Base-by-base conservation (phyloP, 2,329 filamentous ascomycete genomes). In the Cytospora leucostoma region DNA sequence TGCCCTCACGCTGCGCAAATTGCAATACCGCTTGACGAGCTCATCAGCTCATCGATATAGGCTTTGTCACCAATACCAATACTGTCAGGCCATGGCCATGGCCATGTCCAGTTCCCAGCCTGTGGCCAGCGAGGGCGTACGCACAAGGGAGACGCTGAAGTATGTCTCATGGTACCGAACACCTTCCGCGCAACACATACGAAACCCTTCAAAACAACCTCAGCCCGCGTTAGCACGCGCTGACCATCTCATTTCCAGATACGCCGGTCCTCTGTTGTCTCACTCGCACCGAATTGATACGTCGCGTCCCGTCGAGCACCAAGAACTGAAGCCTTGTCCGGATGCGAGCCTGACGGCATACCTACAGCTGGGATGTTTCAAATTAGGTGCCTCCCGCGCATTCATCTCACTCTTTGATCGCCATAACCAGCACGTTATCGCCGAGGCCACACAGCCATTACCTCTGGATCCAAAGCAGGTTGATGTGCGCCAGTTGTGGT, bases 281-380 rank as follows among this genome's bases (percentile, higher is more conserved):
- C 8, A 50, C 10, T 19, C 59, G 13, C 33, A 38, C 8, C 40
- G 15, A 19, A 50, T 61, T 32, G 52, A 61, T 33, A 51, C 59
- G n/a, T 34, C 21, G 21, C 38, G 4, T 12, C 51, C 40, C 32
- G 15, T 55, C 51, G 59, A 61, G 19, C 33, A 51, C 11, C 15
- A n/a, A 19, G 51, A 50, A 1, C 5, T 61, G 49, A 8, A 19
- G 12, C 59, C 51, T 2, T 55, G 59, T 53, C n/a, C 33, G 13
- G 59, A 61, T 50, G 33, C 51, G 2, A 53, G 59, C 40, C 33
- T 61, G 1, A 61, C 51, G 10, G 59, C 59, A 11, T 55, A 49
- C 38, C 55, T 21, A 61, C 80, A 84, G 68, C 74, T 85, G 3
- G 81, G 75, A 0, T 73, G 77, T 7, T 70, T 78, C 58, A 76